phyloP scores from a whole-genome alignment of 371 early-diverging fungal genomes.

The Coemansia sp. region DNA sequence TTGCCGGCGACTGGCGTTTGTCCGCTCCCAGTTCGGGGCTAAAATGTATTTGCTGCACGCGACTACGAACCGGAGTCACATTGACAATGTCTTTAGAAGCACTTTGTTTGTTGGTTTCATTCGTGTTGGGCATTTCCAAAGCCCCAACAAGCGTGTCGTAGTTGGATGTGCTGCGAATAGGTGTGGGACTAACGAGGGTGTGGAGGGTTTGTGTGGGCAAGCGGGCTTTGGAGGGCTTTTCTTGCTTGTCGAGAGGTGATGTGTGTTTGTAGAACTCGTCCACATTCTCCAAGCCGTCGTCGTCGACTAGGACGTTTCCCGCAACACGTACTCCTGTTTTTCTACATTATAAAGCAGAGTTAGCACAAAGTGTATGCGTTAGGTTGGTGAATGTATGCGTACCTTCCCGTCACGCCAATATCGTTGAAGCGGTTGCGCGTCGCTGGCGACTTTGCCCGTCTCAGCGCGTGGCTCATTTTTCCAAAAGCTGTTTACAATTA shows the following conservation, averaged over 20 bases:
- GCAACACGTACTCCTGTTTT: slow-evolving; percentile 46
- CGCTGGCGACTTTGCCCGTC: slow-evolving; percentile 41
- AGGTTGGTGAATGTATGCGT: not conserved
- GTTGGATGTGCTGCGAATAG: slow-evolving; percentile 18
- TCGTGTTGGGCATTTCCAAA: slow-evolving; percentile 20
- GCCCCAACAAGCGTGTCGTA: slow-evolving; percentile 35
- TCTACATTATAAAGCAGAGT: slow-evolving; percentile 14
- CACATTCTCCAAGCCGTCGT: slow-evolving; percentile 48
- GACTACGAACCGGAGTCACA: slow-evolving; percentile 5
- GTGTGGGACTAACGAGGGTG: slow-evolving; percentile 35
- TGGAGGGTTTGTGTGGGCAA: slow-evolving; percentile 14
- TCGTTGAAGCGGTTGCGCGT: slow-evolving; percentile 45
- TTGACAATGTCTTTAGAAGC: slow-evolving; percentile 3
- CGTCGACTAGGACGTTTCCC: slow-evolving; percentile 36
- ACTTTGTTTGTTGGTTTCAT: not conserved
- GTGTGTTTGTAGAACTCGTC: slow-evolving; percentile 49
- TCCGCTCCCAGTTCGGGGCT: not conserved
- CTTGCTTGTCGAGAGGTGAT: slow-evolving; percentile 14
- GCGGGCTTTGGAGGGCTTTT: not conserved
- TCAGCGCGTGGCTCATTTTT: slow-evolving; percentile 31
- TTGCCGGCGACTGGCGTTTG: not conserved
- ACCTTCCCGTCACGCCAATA: slow-evolving; percentile 40
- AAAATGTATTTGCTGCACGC: not conserved
- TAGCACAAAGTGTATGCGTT: not conserved
- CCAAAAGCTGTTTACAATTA: too few species aligned